phyloP scores from a whole-genome alignment of 768 basidiomycete genomes.

The Termitomyces sp. region DNA sequence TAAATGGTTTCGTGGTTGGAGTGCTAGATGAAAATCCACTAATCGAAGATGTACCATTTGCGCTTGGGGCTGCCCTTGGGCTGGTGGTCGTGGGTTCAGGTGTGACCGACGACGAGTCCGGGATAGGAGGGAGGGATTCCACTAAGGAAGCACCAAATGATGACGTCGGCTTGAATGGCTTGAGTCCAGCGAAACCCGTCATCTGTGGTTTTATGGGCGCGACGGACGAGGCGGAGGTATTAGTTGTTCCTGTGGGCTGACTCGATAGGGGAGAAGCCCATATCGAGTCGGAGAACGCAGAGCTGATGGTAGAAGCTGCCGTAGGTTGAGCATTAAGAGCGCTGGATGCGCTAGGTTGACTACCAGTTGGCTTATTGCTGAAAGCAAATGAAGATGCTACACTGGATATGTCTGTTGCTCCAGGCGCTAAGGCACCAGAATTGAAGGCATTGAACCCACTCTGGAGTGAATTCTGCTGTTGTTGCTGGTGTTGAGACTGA shows the following conservation, averaged over 20 bases:
- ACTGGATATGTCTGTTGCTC: conserved; percentile 58
- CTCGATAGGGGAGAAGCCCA: conserved; percentile 47
- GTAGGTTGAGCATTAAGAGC: conserved; percentile 30
- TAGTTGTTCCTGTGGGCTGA: conserved; percentile 49
- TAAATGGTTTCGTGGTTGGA: conserved; percentile 12
- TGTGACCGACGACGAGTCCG: conserved; percentile 53
- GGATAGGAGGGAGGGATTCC: conserved; percentile 72
- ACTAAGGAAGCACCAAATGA: conserved; percentile 77
- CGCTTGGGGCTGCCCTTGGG: conserved; percentile 11
- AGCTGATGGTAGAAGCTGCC: conserved; percentile 37
- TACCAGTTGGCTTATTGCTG: conserved; percentile 24
- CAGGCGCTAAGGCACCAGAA: conserved; percentile 40
- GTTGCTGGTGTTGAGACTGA: conserved; percentile 24
- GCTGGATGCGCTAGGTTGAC: background rate
- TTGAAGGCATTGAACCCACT: conserved; percentile 37
- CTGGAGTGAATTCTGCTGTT: conserved; percentile 18
- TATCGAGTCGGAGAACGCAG: conserved; percentile 45
- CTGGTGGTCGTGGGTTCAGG: conserved; percentile 36
- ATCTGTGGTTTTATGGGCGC: conserved; percentile 41
- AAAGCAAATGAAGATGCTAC: conserved; percentile 75
- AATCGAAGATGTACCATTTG: conserved; percentile 15
- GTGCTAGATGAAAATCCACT: conserved; percentile 17
- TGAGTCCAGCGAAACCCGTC: conserved; percentile 60
- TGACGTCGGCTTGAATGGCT: conserved; percentile 81
- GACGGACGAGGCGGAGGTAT: conserved; percentile 24